Percentiles rank a stretch among this genome's conserved stretches.
phyloP scores from a whole-genome alignment of 768 basidiomycete genomes.

The Tephrocybe sp. region DNA sequence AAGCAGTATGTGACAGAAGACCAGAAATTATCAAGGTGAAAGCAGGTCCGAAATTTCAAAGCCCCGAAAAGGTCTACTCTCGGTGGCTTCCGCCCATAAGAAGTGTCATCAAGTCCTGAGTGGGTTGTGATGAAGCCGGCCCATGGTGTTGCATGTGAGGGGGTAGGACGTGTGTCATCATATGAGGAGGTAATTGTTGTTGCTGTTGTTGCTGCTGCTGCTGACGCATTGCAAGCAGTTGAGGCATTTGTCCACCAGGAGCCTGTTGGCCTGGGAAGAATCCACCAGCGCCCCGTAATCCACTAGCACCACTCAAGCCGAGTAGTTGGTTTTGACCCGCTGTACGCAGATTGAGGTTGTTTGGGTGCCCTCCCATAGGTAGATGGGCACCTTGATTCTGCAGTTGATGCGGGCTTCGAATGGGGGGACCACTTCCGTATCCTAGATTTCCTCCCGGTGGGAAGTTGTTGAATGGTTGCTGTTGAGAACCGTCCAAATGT shows the following conservation, averaged over 20 bases:
- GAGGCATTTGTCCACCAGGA: constrained; percentile 39
- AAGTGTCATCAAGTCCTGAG: constrained; percentile 81
- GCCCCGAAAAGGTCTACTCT: constrained; percentile 44
- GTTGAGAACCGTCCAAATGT: constrained; percentile 46
- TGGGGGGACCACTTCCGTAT: constrained; percentile 45
- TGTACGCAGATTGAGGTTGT: constrained; percentile 53
- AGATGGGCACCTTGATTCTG: constrained; percentile 47
- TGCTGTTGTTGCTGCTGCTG: constrained; percentile 58
- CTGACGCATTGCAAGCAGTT: constrained; percentile 49
- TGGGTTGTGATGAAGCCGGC: constrained; percentile 48
- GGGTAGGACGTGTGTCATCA: constrained; percentile 46
- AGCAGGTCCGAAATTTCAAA: constrained; percentile 8
- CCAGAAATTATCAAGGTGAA: constrained; percentile 10
- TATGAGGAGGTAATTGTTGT: constrained; percentile 57
- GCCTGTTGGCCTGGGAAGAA: constrained; percentile 52
- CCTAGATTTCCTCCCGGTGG: constrained; percentile 41
- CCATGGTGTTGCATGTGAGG: constrained; percentile 67
- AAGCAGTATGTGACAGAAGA: constrained; percentile 1
- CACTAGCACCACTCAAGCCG: constrained; percentile 44
- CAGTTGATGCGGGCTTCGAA: constrained; percentile 58
- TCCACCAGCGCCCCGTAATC: constrained; percentile 45
- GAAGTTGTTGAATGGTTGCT: constrained; percentile 54
- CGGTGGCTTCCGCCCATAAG: constrained; percentile 74
- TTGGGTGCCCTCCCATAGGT: constrained; percentile 51
- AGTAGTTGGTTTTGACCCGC: constrained; percentile 52